Evolutionary conservation across 164 flowering plant species (phyloP).

Genomic region (Liquidambar formosana): DNA sequence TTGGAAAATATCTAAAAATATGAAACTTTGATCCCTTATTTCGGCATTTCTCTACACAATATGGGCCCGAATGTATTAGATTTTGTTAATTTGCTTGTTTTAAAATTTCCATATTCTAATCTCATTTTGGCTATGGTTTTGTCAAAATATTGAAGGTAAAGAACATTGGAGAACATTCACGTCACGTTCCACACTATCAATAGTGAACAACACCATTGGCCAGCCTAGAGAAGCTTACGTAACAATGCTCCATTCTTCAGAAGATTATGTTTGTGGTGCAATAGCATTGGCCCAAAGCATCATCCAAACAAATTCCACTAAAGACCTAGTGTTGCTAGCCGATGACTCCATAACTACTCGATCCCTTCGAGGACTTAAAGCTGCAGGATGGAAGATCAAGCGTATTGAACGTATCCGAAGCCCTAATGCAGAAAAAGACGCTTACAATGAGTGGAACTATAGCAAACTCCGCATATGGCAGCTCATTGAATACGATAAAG

Average conservation of each 20-base stretch:
- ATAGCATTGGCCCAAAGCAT: conserved; percentile 85
- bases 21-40: too few species aligned
- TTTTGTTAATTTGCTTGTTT: too few species aligned
- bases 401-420: conserved; percentile 56
- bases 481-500: conserved; percentile 51
- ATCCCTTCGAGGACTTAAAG: conserved; percentile 43
- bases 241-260: too few species aligned
- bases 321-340: conserved; percentile 70
- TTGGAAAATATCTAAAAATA: too few species aligned
- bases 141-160: conserved; percentile 23
- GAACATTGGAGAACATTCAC: background rate
- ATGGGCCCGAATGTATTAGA: too few species aligned
- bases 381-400: conserved; percentile 78
- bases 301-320: conserved; percentile 46
- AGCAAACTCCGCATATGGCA: conserved; percentile 89
- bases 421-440: conserved; percentile 44
- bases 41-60: too few species aligned
- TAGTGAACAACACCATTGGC: too few species aligned
- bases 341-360: conserved; percentile 42
- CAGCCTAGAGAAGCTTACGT: too few species aligned
- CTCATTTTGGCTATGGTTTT: background rate
- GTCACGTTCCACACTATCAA: background rate
- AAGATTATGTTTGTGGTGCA: conserved; percentile 39
- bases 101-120: too few species aligned
- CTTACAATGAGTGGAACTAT: conserved; percentile 91